Percentiles rank a stretch among this genome's conserved stretches.
Evolutionary conservation across 1,284 basidiomycete genomes (phyloP).

Genomic region (Malassezia pachydermatis): DNA sequence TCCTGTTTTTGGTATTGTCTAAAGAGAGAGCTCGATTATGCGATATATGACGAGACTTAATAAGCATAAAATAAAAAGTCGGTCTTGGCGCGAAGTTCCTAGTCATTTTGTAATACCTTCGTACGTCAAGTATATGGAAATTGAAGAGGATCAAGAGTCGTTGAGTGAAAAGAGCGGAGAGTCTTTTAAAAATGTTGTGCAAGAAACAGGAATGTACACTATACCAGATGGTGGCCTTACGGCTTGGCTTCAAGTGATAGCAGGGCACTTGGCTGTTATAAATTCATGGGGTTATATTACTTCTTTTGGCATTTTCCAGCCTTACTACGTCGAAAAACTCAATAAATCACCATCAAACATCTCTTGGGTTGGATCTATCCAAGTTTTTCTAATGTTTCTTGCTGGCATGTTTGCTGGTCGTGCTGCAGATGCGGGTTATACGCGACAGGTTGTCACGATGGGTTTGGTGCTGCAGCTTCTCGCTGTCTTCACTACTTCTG

Average conservation of each 20-base stretch:
- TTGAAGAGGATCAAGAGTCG: no score
- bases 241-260: conserved; percentile 6
- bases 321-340: not conserved
- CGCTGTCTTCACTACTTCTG: conserved; percentile 12
- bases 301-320: conserved; percentile 10
- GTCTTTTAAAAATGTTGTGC: no score
- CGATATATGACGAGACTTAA: no score
- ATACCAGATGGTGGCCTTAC: no score
- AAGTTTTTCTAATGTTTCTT: not conserved
- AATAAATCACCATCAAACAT: not conserved
- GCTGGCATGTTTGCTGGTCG: conserved; percentile 1
- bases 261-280: not conserved
- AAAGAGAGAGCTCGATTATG: no score
- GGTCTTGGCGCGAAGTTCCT: no score
- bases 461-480: conserved; percentile 9
- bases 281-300: conserved; percentile 6
- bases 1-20: no score
- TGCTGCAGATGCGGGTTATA: conserved; percentile 4
- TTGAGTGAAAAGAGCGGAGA: no score
- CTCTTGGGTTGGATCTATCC: conserved; percentile 4
- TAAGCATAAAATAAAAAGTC: no score
- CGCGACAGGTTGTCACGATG: not conserved
- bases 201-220: no score
- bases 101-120: no score
- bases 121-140: no score